Percentiles rank a stretch among this genome's conserved stretches.
These are phyloP conservation scores for Yamadazyma mexicana DNA, from an alignment of 1,139 yeast species.

Conservation along the genomic window DNA sequence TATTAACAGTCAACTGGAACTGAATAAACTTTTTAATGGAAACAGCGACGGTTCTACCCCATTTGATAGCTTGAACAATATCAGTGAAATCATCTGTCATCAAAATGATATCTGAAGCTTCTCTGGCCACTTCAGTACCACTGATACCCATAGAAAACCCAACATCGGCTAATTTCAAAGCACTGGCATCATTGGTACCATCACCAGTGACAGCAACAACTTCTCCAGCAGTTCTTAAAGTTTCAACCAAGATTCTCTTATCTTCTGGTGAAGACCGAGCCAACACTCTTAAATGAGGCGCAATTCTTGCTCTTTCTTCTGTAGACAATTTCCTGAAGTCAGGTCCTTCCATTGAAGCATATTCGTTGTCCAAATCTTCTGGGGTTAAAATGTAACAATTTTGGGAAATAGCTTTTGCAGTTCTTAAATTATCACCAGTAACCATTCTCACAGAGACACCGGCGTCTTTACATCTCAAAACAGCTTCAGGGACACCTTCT, in stretches of 20 bases:
- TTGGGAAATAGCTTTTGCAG: conserved; percentile 87
- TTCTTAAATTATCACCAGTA: conserved; percentile 88
- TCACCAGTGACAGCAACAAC: conserved; percentile 99
- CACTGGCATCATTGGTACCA: conserved; percentile 97
- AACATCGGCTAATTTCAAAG: conserved; percentile 85
- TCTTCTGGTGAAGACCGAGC: conserved; percentile 97
- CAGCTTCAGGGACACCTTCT: conserved; percentile 88
- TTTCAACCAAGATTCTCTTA: conserved; percentile 80
- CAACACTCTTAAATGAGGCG: conserved; percentile 75
- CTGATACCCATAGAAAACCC: conserved; percentile 94
- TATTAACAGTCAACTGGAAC: conserved; percentile 92
- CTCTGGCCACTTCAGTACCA: conserved; percentile 94
- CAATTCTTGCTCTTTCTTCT: conserved; percentile 56
- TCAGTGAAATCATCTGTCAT: conserved; percentile 96
- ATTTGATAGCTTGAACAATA: conserved; percentile 95
- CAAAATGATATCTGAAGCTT: conserved; percentile 89
- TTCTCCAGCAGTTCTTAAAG: conserved; percentile 78
- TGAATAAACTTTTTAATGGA: conserved; percentile 95
- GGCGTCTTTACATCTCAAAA: conserved; percentile 78
- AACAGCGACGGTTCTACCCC: conserved; percentile 97
- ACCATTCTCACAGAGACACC: conserved; percentile 97
- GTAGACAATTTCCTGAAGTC: conserved; percentile 66
- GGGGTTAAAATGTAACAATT: conserved; percentile 77
- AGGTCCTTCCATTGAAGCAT: conserved; percentile 91
- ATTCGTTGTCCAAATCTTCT: conserved; percentile 51